phyloP scores from a whole-genome alignment of 2,329 filamentous ascomycete genomes.

The Aureobasidium sp. region DNA sequence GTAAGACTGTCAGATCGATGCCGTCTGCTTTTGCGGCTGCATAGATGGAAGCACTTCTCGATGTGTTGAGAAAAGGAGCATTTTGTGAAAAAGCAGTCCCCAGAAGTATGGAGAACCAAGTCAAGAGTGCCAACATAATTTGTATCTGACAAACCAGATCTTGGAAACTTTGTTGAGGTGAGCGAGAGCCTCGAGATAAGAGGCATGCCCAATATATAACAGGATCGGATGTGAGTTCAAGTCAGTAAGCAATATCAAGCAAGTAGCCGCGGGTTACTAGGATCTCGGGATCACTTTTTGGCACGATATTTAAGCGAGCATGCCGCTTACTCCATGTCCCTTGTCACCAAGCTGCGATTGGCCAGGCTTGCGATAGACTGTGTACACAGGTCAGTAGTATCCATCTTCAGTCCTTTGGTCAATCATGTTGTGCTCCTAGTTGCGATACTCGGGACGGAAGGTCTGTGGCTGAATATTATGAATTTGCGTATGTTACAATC shows the following conservation, averaged over 20 bases:
- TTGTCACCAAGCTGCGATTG: not conserved
- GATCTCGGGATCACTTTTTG: not conserved
- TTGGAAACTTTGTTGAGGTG: not conserved
- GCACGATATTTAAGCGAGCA: not conserved
- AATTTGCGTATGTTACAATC: not conserved
- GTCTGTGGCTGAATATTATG: not conserved
- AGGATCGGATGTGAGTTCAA: not conserved
- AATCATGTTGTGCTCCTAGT: not conserved
- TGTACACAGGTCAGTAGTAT: not conserved
- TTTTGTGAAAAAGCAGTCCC: not conserved
- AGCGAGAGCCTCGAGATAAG: not conserved
- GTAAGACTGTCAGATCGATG: not conserved
- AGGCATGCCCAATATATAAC: not conserved
- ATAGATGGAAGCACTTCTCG: not conserved
- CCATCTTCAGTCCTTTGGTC: not conserved
- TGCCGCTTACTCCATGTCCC: not conserved
- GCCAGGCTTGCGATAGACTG: not conserved
- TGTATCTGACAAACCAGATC: not conserved
- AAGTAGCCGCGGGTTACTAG: not conserved
- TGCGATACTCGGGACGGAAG: not conserved
- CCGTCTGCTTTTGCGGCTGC: not conserved
- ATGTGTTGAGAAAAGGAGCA: not conserved
- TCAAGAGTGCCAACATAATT: not conserved
- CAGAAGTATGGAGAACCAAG: not conserved
- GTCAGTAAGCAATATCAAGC: not conserved